Evolutionary conservation across 1,139 yeast species (phyloP), one percentile per base, ranked within the genome.

Genomic region (Candida albicans): DNA sequence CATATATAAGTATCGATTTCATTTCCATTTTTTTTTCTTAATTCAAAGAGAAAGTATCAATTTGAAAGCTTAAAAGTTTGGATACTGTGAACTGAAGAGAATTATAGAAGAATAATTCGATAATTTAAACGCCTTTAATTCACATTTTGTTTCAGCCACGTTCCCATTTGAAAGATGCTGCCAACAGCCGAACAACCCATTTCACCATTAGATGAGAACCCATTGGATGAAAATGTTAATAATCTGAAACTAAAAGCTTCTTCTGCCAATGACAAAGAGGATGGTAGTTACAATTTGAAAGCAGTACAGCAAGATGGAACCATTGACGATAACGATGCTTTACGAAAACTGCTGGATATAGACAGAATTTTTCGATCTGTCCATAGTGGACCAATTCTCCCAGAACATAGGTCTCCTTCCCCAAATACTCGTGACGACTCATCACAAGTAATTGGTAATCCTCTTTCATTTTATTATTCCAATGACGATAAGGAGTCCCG

Each of bases 401-500:
- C 32, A 11, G 29, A 10, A 5, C 10, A 42, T 15, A 25, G 30
- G 18, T 27, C 33, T 11, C 34, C 35, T 14, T 37, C 35, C 38
- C 44, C 40, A 35, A 42, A 27, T 9, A 30, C 46, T 33, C 50
- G 48, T 11, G 48, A 47, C 27, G 62, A 59, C n/a, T 50, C 62
- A 2, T 54, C 61, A 4, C 51, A 51, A 29, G 50, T 62, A 1
- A 53, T 68, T 9, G 57, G 62, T 1, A 68, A 68, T 43, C 56
- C 73, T 0, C 57, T 64, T 50, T 51, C 61, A 10, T 64, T 65
- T 41, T 58, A 62, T 39, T 55, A 53, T 35, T 46, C 53, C 35
- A 47, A 47, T 24, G 53, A 44, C 6, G 71, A 67, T 44, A 55
- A 52, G 14, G 70, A 68, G 43, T 49, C 52, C 4, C 50, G 72